A percentile compares a stretch with the other conserved stretches of the same genome.
These are phyloP conservation scores for Paecilomyces sp. DNA, from an alignment of 2,329 filamentous ascomycete genomes.

Conservation along the genomic window DNA sequence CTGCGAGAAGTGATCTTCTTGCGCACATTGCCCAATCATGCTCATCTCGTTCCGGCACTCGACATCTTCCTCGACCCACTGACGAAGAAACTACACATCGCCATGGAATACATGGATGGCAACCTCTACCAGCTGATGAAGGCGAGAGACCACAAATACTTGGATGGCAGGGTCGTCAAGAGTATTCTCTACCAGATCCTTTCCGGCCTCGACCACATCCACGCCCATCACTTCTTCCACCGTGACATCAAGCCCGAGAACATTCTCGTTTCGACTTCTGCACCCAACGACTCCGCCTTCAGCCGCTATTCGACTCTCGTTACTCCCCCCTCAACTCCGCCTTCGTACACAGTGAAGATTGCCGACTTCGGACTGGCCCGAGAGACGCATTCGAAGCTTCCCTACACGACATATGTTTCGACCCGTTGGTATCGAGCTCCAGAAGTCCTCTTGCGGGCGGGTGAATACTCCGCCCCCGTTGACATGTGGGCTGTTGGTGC, in stretches of 20 bases:
- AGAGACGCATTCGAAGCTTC: slow-evolving; percentile 91
- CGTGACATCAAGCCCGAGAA: slow-evolving; percentile 99
- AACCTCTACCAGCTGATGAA: slow-evolving; percentile 99
- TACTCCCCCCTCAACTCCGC: slow-evolving; percentile 89
- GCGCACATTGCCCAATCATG: slow-evolving; percentile 76
- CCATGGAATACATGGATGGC: slow-evolving; percentile 99
- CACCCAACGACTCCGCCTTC: slow-evolving; percentile 81
- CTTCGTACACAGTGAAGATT: slow-evolving; percentile 93
- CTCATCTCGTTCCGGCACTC: slow-evolving; percentile 90
- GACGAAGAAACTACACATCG: slow-evolving; percentile 93
- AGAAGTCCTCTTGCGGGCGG: slow-evolving; percentile 85
- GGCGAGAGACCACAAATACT: slow-evolving; percentile 85
- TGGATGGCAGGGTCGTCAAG: slow-evolving; percentile 89
- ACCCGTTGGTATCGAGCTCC: slow-evolving; percentile 94
- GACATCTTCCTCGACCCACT: slow-evolving; percentile 98
- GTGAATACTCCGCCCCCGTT: slow-evolving; percentile 94
- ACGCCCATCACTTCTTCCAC: slow-evolving; percentile 95
- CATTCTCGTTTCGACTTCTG: slow-evolving; percentile 89
- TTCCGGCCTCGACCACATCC: slow-evolving; percentile 92
- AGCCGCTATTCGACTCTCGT: slow-evolving; percentile 87
- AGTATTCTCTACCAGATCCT: slow-evolving; percentile 97
- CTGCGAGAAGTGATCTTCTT: slow-evolving; percentile 96
- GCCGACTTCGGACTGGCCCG: slow-evolving; percentile 96
- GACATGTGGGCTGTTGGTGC: slow-evolving; percentile 98
- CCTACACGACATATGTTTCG: slow-evolving; percentile 97